Percentiles rank a stretch among this genome's conserved stretches.
Evolutionary conservation across 2,329 filamentous ascomycete genomes (phyloP).

Genomic region (Camillea tinctor): DNA sequence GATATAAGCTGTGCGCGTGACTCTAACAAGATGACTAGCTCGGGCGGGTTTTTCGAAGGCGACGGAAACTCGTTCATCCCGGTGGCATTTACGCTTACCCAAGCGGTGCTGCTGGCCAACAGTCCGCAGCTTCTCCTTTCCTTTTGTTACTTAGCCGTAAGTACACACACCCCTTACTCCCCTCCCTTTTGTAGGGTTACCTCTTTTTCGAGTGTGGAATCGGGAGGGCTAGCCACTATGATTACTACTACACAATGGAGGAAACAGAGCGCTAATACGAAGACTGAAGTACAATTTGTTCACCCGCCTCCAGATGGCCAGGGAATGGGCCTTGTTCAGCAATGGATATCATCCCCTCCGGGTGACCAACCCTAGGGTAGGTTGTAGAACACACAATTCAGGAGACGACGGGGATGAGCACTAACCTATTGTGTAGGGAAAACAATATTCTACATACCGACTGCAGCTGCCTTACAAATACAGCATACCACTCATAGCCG

Average conservation of each 20-base stretch:
- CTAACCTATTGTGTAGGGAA: conserved; percentile 4
- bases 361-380: conserved; percentile 29
- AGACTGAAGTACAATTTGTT: conserved; percentile 28
- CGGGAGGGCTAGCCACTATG: neutral
- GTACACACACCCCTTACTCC: neutral
- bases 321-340: conserved; percentile 41
- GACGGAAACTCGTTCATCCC: conserved; percentile 2
- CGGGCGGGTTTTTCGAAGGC: neutral
- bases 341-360: conserved; percentile 27
- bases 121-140: conserved; percentile 39
- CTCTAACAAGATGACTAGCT: neutral
- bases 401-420: neutral
- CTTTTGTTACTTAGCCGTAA: conserved; percentile 33
- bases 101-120: conserved; percentile 30
- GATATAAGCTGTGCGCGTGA: no score
- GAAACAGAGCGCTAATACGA: neutral
- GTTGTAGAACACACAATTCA: neutral
- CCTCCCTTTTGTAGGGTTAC: neutral
- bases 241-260: neutral
- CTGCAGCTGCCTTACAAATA: conserved; percentile 14
- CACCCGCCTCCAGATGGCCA: conserved; percentile 40
- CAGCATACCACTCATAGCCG: conserved; percentile 6
- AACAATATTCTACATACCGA: conserved; percentile 33
- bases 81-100: neutral
- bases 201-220: neutral